Conservation (phyloP, 78 protist genomes). For the Dictyostelium capitatum region DNA sequence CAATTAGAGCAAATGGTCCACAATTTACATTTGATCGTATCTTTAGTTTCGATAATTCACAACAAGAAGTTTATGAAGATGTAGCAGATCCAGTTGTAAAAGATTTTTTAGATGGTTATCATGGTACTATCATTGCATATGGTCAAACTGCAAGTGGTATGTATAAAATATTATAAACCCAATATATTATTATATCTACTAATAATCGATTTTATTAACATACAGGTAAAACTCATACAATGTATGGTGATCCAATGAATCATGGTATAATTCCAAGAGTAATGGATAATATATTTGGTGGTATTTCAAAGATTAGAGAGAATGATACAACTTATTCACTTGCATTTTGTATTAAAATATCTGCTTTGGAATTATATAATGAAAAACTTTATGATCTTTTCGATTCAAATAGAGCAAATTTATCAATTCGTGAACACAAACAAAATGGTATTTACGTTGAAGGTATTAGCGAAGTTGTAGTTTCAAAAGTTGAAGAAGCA, state of each 20-base stretch:
- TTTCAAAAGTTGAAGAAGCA: conserved; percentile 45
- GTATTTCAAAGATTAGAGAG: conserved; percentile 45
- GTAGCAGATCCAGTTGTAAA: conserved; percentile 61
- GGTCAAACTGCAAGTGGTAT: conserved; percentile 91
- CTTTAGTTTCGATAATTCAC: conserved; percentile 7
- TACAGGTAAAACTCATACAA: conserved; percentile 86
- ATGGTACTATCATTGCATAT: conserved; percentile 87
- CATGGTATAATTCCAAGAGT: conserved; percentile 90
- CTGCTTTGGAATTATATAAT: conserved; percentile 62
- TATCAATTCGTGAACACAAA: conserved; percentile 70
- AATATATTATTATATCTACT: no score
- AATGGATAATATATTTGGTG: conserved; percentile 57
- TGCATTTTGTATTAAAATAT: conserved; percentile 41
- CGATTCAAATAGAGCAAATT: conserved; percentile 16
- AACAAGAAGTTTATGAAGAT: conserved; percentile 37
- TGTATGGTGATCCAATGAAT: conserved; percentile 63
- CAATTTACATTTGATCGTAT: conserved; percentile 69
- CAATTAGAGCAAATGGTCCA: conserved; percentile 19
- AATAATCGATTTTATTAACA: no score
- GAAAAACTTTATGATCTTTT: conserved; percentile 77
- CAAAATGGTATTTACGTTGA: conserved; percentile 81
- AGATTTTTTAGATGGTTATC: conserved; percentile 76
- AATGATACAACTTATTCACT: background rate
- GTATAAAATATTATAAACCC: no score
- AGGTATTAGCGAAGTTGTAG: conserved; percentile 48